Conservation (phyloP, 2,329 filamentous ascomycete genomes). For the Diaporthe sp. region DNA sequence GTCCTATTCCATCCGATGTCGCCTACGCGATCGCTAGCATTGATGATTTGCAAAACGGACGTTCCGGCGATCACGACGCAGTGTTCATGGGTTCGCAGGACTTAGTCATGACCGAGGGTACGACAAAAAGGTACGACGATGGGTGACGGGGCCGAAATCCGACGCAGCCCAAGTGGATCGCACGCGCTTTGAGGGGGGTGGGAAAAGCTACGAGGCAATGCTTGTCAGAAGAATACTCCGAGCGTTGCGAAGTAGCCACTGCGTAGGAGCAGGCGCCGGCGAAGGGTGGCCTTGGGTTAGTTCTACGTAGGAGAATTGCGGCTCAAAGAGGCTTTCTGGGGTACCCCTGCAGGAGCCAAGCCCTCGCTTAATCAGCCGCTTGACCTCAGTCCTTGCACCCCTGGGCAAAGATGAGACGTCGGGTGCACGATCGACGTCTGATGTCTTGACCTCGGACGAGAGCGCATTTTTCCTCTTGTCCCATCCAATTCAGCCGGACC, state of each 20-base stretch:
- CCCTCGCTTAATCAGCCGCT: constrained; percentile 34
- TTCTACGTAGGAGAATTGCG: constrained; percentile 2
- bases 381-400: neutral
- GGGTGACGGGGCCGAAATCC: neutral
- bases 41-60: constrained; percentile 31
- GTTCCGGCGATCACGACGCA: constrained; percentile 25
- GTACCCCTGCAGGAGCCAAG: constrained; percentile 10
- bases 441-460: constrained; percentile 31
- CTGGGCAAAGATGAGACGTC: constrained; percentile 29
- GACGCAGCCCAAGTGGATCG: neutral
- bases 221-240: constrained; percentile 20
- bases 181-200: neutral
- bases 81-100: constrained; percentile 18
- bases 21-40: neutral
- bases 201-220: neutral
- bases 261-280: constrained; percentile 17
- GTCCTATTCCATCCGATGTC: constrained; percentile 30
- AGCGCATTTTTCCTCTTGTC: constrained; percentile 3
- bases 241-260: constrained; percentile 26
- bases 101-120: neutral
- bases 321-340: constrained; percentile 24
- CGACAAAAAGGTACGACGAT: neutral
- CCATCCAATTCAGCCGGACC: constrained; percentile 30
- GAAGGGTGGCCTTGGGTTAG: neutral
- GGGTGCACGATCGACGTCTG: constrained; percentile 40